Conservation (phyloP, 108 stramenopile species). For the Skeletonema menzelii region DNA sequence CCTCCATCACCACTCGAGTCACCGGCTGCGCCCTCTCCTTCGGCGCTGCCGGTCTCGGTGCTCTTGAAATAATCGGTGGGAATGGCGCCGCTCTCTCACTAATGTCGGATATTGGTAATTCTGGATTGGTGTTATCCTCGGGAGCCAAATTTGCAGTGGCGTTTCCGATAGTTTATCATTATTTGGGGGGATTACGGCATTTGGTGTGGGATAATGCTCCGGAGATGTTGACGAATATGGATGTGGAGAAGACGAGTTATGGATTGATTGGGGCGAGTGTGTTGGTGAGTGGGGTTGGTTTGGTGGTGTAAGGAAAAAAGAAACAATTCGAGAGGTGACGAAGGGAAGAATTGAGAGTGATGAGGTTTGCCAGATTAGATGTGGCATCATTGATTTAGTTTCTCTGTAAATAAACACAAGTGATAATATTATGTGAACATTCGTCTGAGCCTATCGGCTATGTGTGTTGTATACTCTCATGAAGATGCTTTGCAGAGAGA, state of each 20-base stretch:
- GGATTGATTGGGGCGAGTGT: slow-evolving; percentile 59
- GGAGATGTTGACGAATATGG: slow-evolving; percentile 65
- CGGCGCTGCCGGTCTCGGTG: slow-evolving; percentile 82
- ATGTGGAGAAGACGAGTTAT: slow-evolving; percentile 74
- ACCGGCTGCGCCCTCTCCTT: slow-evolving; percentile 86
- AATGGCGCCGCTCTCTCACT: slow-evolving; percentile 68
- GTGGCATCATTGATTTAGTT: no score
- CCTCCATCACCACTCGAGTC: slow-evolving; percentile 92
- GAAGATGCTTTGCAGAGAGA: no score
- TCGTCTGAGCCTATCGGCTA: no score
- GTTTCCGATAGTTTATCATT: slow-evolving; percentile 93
- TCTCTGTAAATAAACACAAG: no score
- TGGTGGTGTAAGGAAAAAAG: slow-evolving; percentile 32
- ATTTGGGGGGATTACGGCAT: slow-evolving; percentile 85
- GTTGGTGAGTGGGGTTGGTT: slow-evolving; percentile 47
- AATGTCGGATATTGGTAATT: slow-evolving; percentile 74
- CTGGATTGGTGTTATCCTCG: slow-evolving; percentile 55
- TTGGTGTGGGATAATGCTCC: slow-evolving; percentile 77
- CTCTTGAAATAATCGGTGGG: slow-evolving; percentile 74
- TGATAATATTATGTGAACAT: no score
- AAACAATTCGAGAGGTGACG: no score
- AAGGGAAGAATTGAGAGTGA: not conserved
- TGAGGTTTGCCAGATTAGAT: not conserved
- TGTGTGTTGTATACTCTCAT: no score
- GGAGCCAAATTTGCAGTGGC: slow-evolving; percentile 86